phyloP scores from a whole-genome alignment of 1,284 basidiomycete species.

The Mrakiaceae sp. region DNA sequence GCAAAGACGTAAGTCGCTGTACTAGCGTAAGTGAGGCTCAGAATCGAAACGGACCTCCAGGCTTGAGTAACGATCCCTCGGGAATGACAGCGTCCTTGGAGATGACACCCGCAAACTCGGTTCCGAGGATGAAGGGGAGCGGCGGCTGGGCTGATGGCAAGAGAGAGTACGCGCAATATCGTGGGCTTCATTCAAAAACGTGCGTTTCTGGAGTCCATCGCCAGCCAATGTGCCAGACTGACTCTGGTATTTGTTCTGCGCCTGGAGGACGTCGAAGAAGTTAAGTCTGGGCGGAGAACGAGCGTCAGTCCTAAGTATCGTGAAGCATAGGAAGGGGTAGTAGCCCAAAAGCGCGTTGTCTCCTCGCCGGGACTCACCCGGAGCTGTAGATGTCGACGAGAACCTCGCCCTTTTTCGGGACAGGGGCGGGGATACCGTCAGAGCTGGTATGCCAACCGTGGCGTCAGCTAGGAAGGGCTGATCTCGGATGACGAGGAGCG shows the following conservation, averaged over 20 bases:
- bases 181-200: slow-evolving; percentile 2
- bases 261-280: slow-evolving; percentile 73
- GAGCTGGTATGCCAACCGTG: slow-evolving; percentile 24
- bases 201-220: slow-evolving; percentile 9
- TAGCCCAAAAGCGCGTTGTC: too few species aligned
- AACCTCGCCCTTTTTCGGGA: slow-evolving; percentile 47
- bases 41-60: slow-evolving; percentile 40
- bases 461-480: background rate
- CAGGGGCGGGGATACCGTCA: slow-evolving; percentile 51
- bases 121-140: slow-evolving; percentile 69
- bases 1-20: background rate
- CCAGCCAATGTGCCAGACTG: too few species aligned
- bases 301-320: slow-evolving; percentile 27
- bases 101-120: slow-evolving; percentile 77
- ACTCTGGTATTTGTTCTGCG: slow-evolving; percentile 77
- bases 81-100: slow-evolving; percentile 66
- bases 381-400: slow-evolving; percentile 60
- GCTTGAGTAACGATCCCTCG: slow-evolving; percentile 61
- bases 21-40: too few species aligned
- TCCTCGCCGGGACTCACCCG: background rate
- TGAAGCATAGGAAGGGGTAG: slow-evolving; percentile 16
- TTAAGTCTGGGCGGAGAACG: slow-evolving; percentile 44
- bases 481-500: background rate
- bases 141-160: slow-evolving; percentile 47
- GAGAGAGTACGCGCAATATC: background rate